Percentiles rank a stretch among this genome's conserved stretches.
Evolutionary conservation across 371 early-diverging fungal species (phyloP).

Genomic region (Conidiobolus coronatus): DNA sequence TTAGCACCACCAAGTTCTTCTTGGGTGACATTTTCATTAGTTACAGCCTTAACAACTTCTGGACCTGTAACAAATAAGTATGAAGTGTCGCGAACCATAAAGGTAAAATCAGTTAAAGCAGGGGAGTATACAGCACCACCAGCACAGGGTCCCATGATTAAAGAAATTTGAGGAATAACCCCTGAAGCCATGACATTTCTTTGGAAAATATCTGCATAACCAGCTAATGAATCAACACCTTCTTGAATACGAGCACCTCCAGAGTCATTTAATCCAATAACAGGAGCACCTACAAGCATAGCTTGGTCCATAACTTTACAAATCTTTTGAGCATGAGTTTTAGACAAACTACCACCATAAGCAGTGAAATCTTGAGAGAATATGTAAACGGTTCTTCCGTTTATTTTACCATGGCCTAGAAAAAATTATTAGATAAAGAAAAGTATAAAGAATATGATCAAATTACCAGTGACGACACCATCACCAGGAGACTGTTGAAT

Average conservation of each 20-base stretch:
- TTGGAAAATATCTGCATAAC: constrained; percentile 92
- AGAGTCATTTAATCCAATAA: constrained; percentile 89
- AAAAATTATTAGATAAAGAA: not conserved
- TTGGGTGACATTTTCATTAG: constrained; percentile 85
- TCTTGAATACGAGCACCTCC: constrained; percentile 97
- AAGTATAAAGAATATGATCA: not conserved
- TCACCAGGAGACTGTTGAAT: constrained; percentile 55
- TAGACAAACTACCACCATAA: constrained; percentile 75
- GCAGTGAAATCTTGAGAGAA: constrained; percentile 91
- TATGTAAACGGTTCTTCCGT: constrained; percentile 77
- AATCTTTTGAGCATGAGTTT: constrained; percentile 79
- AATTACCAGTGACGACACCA: constrained; percentile 66
- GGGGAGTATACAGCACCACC: constrained; percentile 94
- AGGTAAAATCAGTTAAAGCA: constrained; percentile 87
- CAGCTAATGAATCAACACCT: constrained; percentile 88
- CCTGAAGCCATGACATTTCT: constrained; percentile 83
- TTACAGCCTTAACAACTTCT: constrained; percentile 89
- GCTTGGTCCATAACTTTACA: constrained; percentile 93
- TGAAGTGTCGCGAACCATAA: constrained; percentile 91
- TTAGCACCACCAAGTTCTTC: constrained; percentile 89
- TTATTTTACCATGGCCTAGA: constrained; percentile 65
- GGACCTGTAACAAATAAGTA: constrained; percentile 95
- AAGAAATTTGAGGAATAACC: constrained; percentile 83
- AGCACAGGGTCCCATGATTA: constrained; percentile 96
- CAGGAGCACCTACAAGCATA: constrained; percentile 77